Percentiles rank a stretch among this genome's conserved stretches.
Evolutionary conservation across 176 grass and related monocot genomes (phyloP).

Genomic region (Oryza rufipogon): DNA sequence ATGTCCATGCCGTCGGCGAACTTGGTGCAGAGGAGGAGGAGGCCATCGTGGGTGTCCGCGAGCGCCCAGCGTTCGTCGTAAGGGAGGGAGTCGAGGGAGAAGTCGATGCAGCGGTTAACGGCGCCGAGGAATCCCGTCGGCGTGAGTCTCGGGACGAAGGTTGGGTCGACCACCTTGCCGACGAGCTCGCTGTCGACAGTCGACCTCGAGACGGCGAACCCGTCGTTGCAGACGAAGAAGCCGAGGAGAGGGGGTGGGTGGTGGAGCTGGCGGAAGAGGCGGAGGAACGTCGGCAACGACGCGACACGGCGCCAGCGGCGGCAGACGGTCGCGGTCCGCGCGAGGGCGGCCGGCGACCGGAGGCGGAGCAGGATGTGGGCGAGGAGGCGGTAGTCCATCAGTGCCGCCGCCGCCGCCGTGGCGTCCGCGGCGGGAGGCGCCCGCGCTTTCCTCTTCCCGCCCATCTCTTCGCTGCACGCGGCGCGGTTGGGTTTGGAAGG

Average conservation of each 20-base stretch:
- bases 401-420: background rate
- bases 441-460: no score
- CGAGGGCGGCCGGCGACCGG: conserved; percentile 2
- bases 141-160: background rate
- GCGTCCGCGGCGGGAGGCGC: background rate
- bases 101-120: background rate
- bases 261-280: conserved; percentile 14
- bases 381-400: background rate
- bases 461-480: no score
- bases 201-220: background rate
- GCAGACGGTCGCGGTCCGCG: background rate
- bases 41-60: background rate
- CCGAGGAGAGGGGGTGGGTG: conserved; percentile 11
- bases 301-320: conserved; percentile 17
- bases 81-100: conserved; percentile 13
- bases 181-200: background rate
- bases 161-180: conserved; percentile 6
- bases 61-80: background rate
- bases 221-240: conserved; percentile 23
- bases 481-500: no score
- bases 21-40: conserved; percentile 9
- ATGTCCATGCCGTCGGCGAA: background rate
- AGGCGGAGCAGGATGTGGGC: conserved; percentile 35
- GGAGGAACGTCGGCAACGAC: background rate
- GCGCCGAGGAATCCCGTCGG: background rate